Evolutionary conservation across 2,329 filamentous ascomycete genomes (phyloP), one percentile per base, ranked within the genome.

Genomic region (Stachybotrys echinatus): DNA sequence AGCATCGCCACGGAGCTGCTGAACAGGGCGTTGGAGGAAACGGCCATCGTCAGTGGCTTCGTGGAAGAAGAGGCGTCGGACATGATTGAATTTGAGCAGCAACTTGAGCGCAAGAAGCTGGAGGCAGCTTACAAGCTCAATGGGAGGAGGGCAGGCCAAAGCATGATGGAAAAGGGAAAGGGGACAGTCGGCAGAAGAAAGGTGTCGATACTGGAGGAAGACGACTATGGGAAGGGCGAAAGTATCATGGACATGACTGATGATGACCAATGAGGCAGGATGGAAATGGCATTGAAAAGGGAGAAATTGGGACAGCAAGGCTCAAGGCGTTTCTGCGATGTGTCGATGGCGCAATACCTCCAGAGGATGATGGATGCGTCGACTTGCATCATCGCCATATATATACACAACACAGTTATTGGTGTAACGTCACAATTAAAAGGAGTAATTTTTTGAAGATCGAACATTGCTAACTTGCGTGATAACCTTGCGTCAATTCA

Each of bases 1-100:
- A 83, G 87, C 5, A 86, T 92, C 55, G 88, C 89, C 3, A 91
- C 87, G 0, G 89, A 94, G 63, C 70, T 94, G 46, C 72, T 94
- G 27, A 84, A 82, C 59, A 86, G 85, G 63, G 87, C 88, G 4
- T 71, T 90, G 2, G 79, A 82, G 23, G 82, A 87, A 65, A 79
- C 83, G 38, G 75, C 78, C 3, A 59, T 71, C 17, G 55, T 71
- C 20, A 73, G 73, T 44, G 70, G 66, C 3, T 68, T 74, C 7
- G 74, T 74, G 4, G 70, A 70, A 27, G 76, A 75, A 1, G 73
- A 76, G 34, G 71, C 69, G 0, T 74, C 77, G 23, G 71, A 72
- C 19, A 53, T 79, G 54, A 67, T 65, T 1, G 69, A 68, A 5
- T 79, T 85, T 51, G 83, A 87, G 58, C 66, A 71, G 4, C 72